These are phyloP conservation scores for Melaleuca quinquenervia DNA, from an alignment of 345 rosid genomes.

Conservation along the genomic window DNA sequence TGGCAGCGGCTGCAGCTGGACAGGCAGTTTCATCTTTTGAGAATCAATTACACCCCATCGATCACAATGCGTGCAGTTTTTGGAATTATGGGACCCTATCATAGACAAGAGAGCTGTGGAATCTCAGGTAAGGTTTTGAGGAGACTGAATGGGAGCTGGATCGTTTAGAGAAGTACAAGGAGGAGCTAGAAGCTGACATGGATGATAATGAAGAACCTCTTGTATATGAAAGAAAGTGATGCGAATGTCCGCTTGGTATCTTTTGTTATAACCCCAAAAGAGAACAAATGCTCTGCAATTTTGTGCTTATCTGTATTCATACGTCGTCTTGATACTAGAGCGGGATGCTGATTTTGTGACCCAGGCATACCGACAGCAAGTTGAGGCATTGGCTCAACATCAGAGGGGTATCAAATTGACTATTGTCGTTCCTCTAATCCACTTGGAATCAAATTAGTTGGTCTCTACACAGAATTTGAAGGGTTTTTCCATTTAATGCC, in stretches of 20 bases:
- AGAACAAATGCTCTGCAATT: background rate
- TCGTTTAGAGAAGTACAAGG: conserved; percentile 87
- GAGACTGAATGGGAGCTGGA: conserved; percentile 98
- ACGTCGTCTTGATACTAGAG: conserved; percentile 30
- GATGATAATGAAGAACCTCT: conserved; percentile 99
- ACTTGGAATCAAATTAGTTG: background rate
- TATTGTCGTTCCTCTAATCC: background rate
- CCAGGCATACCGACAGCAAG: conserved; percentile 98
- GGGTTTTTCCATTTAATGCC: too few relatives aligned
- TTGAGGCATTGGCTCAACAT: conserved; percentile 85
- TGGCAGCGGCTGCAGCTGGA: conserved; percentile 92
- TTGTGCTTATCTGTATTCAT: background rate
- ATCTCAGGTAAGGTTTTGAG: conserved; percentile 64
- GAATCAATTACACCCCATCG: conserved; percentile 87
- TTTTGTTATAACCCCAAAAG: background rate
- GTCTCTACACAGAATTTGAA: too few relatives aligned
- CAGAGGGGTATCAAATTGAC: conserved; percentile 41
- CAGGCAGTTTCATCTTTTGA: conserved; percentile 81
- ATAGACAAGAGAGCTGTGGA: conserved; percentile 65
- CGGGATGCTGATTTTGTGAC: conserved; percentile 99
- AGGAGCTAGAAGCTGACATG: conserved; percentile 99
- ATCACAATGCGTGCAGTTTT: conserved; percentile 77
- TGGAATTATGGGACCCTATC: conserved; percentile 96
- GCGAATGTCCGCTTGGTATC: background rate
- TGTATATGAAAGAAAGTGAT: conserved; percentile 83